phyloP scores from a whole-genome alignment of 257 asterid genomes.

The Solanum appendiculatum region DNA sequence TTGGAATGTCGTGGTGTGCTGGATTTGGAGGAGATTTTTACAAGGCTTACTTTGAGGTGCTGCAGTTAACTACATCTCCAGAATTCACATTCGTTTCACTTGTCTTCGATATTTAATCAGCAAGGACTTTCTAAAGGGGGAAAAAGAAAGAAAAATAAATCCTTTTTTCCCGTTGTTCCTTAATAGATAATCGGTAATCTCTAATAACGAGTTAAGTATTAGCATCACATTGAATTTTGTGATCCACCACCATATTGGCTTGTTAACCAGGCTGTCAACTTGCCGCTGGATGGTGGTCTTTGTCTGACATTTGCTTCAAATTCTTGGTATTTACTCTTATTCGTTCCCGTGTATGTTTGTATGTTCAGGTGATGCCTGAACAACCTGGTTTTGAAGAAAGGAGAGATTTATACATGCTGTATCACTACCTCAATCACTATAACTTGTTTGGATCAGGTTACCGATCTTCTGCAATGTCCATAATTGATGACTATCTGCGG shows the following conservation, averaged over 20 bases:
- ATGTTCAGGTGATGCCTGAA: slow-evolving; percentile 73
- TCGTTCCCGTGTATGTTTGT: background rate
- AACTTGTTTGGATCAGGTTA: slow-evolving; percentile 92
- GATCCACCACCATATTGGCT: background rate
- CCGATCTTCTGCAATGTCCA: slow-evolving; percentile 71
- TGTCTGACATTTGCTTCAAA: background rate
- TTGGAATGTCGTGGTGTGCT: slow-evolving; percentile 99
- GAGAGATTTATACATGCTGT: slow-evolving; percentile 66
- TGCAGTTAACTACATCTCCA: background rate
- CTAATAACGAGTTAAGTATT: background rate
- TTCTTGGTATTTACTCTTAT: background rate
- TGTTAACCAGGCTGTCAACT: background rate
- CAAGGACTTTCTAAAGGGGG: background rate
- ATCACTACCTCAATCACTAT: slow-evolving; percentile 91
- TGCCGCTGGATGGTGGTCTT: background rate
- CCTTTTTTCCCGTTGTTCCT: background rate
- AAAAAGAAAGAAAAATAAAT: background rate
- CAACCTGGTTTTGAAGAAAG: slow-evolving; percentile 70
- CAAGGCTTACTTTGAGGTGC: slow-evolving; percentile 77
- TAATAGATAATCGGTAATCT: background rate
- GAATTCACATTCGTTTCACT: too few relatives aligned
- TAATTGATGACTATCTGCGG: slow-evolving; percentile 67
- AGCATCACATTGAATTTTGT: background rate
- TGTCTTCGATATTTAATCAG: background rate
- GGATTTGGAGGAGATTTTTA: slow-evolving; percentile 88